These are phyloP conservation scores for Xylaria sp. DNA, from an alignment of 2,329 filamentous ascomycete genomes.

Conservation along the genomic window DNA sequence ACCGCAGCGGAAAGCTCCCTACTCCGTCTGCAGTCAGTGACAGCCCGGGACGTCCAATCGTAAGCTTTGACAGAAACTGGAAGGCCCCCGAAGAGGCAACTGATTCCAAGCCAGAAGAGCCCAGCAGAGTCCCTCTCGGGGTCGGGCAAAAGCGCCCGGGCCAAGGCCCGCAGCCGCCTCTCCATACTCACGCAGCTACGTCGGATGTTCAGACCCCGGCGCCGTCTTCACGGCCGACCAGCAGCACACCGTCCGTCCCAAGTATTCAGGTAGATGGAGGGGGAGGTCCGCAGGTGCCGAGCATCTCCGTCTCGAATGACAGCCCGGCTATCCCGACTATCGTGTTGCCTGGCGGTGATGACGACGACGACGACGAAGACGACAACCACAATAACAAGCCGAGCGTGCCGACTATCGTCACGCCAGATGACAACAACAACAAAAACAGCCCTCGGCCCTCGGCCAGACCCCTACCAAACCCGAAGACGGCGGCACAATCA, in stretches of 20 bases:
- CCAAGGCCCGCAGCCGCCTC: conserved; percentile 37
- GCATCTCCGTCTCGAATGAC: conserved; percentile 51
- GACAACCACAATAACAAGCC: conserved; percentile 16
- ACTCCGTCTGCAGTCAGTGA: conserved; percentile 91
- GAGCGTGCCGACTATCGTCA: conserved; percentile 46
- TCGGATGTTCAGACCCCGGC: conserved; percentile 45
- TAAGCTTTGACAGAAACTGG: conserved; percentile 92
- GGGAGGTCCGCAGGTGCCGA: conserved; percentile 51
- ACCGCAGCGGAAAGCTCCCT: conserved; percentile 84
- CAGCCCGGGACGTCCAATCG: conserved; percentile 86
- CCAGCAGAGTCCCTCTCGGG: conserved; percentile 38
- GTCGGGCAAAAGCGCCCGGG: conserved; percentile 33
- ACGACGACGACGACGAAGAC: conserved; percentile 3
- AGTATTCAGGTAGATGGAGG: conserved; percentile 48
- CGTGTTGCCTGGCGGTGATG: conserved; percentile 40
- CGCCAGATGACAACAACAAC: conserved; percentile 47
- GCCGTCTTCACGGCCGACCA: conserved; percentile 41
- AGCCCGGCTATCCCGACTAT: conserved; percentile 47
- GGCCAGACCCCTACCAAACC: conserved; percentile 52
- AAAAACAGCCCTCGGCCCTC: too few relatives aligned
- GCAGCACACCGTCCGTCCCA: conserved; percentile 42
- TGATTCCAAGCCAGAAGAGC: conserved; percentile 68
- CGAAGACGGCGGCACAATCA: conserved; percentile 41
- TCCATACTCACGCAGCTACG: conserved; percentile 60
- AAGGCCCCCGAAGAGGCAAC: conserved; percentile 70